Evolutionary conservation across 192 early-diverging fungal species (phyloP), one percentile per base, ranked within the genome.

Genomic region (Coemansia sp.): DNA sequence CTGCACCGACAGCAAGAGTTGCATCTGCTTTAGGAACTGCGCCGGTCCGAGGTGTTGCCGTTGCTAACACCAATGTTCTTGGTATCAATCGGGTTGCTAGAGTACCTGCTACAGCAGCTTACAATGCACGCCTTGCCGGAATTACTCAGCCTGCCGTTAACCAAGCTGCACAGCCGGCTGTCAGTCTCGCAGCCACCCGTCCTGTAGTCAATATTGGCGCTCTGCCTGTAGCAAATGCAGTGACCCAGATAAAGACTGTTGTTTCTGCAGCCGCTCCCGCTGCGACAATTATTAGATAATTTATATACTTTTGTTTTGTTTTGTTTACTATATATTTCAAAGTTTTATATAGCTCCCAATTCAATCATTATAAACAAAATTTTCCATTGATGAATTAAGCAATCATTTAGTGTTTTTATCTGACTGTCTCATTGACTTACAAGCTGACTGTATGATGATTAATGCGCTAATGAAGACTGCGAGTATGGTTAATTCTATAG

Each of bases 131-230:
- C 6, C 30, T 52, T 30, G 50, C 50, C 37, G 50, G 22, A 0
- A 22, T 48, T 48, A 27, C 50, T 33, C 50, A 30, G 33, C 50
- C 33, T 33, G 50, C 50, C 17, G 25, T 30, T 11, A n/a, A n/a
- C 30, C 50, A 30, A 27, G 33, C 17, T n/a, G 30, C 30, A 27
- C 25, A 15, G 6, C 10, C 50, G 33, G 50, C 25, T 52, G 30
- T 52, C 10, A 52, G 24, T 9, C 46, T 19, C 2, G 10, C 24
- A 23, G 46, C 46, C 11, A 22, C 46, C 21, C 22, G 11, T 24
- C 46, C 46, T 12, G 22, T 21, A 15, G 22, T 1, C 9, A 48
- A 48, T 11, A 22, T 7, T 2, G 27, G 2, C 27, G 7, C 27
- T 30, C 27, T 5, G 27, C 27, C 46, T 48, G 46, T 12, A 24